Evolutionary conservation across 2,329 filamentous ascomycete species (phyloP).

Genomic region (Penicillium olsonii): DNA sequence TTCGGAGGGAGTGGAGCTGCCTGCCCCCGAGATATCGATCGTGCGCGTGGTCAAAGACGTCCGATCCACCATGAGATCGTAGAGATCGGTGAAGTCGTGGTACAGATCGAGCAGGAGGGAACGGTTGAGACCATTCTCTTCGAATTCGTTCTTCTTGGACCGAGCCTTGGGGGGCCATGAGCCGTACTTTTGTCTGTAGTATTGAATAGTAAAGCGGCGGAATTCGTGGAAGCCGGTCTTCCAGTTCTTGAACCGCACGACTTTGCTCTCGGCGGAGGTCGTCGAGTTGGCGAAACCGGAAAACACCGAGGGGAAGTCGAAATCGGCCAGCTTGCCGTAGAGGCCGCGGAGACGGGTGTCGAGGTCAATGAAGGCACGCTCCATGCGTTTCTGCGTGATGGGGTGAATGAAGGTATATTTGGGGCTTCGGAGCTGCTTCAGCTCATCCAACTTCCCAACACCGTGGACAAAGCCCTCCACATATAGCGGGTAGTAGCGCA

Average conservation of each 20-base stretch:
- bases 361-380: conserved; percentile 79
- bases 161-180: conserved; percentile 87
- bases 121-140: conserved; percentile 82
- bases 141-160: conserved; percentile 88
- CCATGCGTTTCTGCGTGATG: conserved; percentile 75
- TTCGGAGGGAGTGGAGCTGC: conserved; percentile 44
- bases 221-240: conserved; percentile 72
- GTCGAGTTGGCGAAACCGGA: conserved; percentile 84
- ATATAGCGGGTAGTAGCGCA: conserved; percentile 80
- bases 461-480: conserved; percentile 90
- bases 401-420: conserved; percentile 70
- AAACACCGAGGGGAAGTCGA: conserved; percentile 89
- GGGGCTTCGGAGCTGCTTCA: conserved; percentile 68
- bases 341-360: conserved; percentile 70
- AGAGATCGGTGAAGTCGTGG: conserved; percentile 79
- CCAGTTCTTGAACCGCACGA: conserved; percentile 84
- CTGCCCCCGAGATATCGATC: conserved; percentile 65
- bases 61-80: conserved; percentile 85
- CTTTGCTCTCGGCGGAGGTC: conserved; percentile 72
- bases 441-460: conserved; percentile 77
- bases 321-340: conserved; percentile 74
- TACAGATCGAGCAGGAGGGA: conserved; percentile 80
- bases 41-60: conserved; percentile 75
- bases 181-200: conserved; percentile 70
- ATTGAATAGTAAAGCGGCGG: conserved; percentile 69